These are phyloP conservation scores for Sambucus nigra DNA, from an alignment of 129 eudicot genomes.

Conservation along the genomic window DNA sequence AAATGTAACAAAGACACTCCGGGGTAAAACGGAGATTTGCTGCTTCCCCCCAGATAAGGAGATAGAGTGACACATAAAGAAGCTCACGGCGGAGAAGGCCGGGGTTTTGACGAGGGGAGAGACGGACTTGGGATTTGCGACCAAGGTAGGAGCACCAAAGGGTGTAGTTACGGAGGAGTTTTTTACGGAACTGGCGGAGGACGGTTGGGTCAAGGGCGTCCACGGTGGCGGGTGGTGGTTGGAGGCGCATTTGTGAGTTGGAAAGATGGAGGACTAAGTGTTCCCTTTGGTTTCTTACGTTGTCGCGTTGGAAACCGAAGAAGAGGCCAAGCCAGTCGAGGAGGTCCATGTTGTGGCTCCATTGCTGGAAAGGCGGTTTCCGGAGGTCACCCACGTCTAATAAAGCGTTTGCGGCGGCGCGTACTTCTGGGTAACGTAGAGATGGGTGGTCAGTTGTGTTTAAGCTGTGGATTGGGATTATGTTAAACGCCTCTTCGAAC, in stretches of 20 bases:
- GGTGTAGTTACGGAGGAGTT: slow-evolving; percentile 57
- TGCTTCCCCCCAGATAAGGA: slow-evolving; percentile 87
- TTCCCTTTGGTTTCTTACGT: slow-evolving; percentile 80
- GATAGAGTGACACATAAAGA: slow-evolving; percentile 60
- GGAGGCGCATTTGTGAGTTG: slow-evolving; percentile 80
- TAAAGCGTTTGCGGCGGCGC: slow-evolving; percentile 77
- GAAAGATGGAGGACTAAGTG: slow-evolving; percentile 85
- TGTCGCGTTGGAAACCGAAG: slow-evolving; percentile 84
- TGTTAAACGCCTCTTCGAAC: slow-evolving; percentile 41
- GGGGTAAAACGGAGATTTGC: slow-evolving; percentile 75
- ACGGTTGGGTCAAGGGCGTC: slow-evolving; percentile 56
- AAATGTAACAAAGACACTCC: slow-evolving; percentile 73
- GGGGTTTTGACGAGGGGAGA: slow-evolving; percentile 32
- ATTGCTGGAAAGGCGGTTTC: slow-evolving; percentile 55
- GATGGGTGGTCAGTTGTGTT: slow-evolving; percentile 64
- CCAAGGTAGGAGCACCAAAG: slow-evolving; percentile 71
- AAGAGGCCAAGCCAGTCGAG: slow-evolving; percentile 83
- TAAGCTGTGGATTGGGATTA: slow-evolving; percentile 65
- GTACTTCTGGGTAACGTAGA: slow-evolving; percentile 66
- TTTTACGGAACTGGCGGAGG: slow-evolving; percentile 58
- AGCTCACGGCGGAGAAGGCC: slow-evolving; percentile 63
- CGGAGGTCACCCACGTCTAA: slow-evolving; percentile 69
- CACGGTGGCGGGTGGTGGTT: slow-evolving; percentile 50
- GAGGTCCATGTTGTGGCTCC: slow-evolving; percentile 65
- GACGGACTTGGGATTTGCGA: slow-evolving; percentile 43